These are phyloP conservation scores for Beauveria rudraprayagi DNA, from an alignment of 2,329 filamentous ascomycete species.

Conservation along the genomic window DNA sequence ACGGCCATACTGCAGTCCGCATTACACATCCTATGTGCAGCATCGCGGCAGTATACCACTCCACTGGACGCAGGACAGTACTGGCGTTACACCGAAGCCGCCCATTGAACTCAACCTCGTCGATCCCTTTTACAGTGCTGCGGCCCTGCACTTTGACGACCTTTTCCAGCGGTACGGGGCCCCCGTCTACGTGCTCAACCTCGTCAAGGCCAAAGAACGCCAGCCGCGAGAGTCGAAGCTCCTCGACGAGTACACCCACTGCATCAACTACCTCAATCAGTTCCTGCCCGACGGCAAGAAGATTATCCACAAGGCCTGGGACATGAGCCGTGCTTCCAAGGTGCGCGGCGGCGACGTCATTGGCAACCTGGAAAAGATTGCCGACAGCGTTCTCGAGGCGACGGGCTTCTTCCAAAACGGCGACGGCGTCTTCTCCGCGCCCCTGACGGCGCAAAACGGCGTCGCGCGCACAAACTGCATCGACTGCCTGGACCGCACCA, in stretches of 20 bases:
- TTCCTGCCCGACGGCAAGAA: constrained; percentile 77
- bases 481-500: constrained; percentile 93
- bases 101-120: constrained; percentile 93
- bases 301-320: constrained; percentile 91
- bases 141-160: constrained; percentile 90
- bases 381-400: constrained; percentile 72
- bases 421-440: constrained; percentile 55
- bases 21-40: constrained; percentile 93
- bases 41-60: constrained; percentile 94
- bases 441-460: constrained; percentile 72
- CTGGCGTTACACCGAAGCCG: constrained; percentile 90
- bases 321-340: constrained; percentile 96
- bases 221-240: constrained; percentile 88
- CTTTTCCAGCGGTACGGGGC: constrained; percentile 89
- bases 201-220: constrained; percentile 83
- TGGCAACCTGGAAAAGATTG: constrained; percentile 79
- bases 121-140: constrained; percentile 90
- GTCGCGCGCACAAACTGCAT: constrained; percentile 96
- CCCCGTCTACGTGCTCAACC: constrained; percentile 83
- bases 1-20: constrained; percentile 75
- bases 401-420: constrained; percentile 97
- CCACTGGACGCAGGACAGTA: constrained; percentile 95
- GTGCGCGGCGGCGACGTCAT: constrained; percentile 90
- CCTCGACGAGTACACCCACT: constrained; percentile 76
- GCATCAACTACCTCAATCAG: constrained; percentile 88